These are phyloP conservation scores for Cryptosporidium parvum DNA, from an alignment of 169 alveolate genomes.

Conservation along the genomic window DNA sequence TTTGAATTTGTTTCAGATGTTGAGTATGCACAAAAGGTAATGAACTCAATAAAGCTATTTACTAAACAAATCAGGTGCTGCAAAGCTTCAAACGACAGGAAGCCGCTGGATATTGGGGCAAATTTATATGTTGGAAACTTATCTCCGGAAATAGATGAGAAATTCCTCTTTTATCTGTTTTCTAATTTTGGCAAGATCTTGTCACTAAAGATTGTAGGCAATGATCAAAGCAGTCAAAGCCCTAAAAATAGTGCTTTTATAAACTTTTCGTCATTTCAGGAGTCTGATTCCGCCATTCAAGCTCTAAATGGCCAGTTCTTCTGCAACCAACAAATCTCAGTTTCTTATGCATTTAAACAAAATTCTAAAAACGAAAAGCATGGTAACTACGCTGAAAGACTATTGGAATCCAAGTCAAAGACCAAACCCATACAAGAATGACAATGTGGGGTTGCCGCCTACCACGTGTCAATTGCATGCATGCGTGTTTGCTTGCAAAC, in stretches of 20 bases:
- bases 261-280: constrained; percentile 96
- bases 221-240: constrained; percentile 90
- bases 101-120: constrained; percentile 97
- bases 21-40: constrained; percentile 96
- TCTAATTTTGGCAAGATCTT: constrained; percentile 96
- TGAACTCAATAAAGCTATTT: constrained; percentile 96
- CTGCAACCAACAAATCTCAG: constrained; percentile 96
- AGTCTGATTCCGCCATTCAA: constrained; percentile 97
- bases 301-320: constrained; percentile 96
- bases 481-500: not conserved
- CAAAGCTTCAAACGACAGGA: constrained; percentile 97
- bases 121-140: constrained; percentile 98
- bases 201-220: constrained; percentile 91
- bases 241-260: constrained; percentile 97
- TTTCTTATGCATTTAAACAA: constrained; percentile 97
- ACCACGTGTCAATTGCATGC: not conserved
- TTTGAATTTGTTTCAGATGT: constrained; percentile 96
- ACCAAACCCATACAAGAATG: constrained; percentile 1
- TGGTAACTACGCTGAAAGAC: constrained; percentile 87
- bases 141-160: constrained; percentile 97
- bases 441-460: not conserved
- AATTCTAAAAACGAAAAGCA: constrained; percentile 93
- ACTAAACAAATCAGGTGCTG: constrained; percentile 96
- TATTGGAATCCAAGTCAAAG: constrained; percentile 77
- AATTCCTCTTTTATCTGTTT: constrained; percentile 95